A percentile compares a stretch with the other conserved stretches of the same genome.
Conservation (phyloP, 2,329 filamentous ascomycete species). For the Fusarium denticulatum region DNA sequence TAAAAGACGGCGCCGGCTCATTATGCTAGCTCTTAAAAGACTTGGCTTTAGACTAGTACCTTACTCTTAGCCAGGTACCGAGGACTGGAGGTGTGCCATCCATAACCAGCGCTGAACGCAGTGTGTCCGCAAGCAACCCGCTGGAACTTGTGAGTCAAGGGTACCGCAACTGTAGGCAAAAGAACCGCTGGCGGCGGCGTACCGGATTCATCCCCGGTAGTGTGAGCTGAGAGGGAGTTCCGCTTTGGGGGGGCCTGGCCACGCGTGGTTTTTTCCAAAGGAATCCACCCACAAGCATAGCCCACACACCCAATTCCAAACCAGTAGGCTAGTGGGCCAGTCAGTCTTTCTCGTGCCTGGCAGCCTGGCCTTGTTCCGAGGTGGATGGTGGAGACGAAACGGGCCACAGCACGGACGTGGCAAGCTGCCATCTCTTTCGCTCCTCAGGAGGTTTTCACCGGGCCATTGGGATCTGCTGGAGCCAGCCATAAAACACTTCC, state of each 20-base stretch:
- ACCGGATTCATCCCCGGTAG: conserved; percentile 32
- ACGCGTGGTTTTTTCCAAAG: conserved; percentile 39
- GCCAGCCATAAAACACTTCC: conserved; percentile 24
- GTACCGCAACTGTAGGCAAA: conserved; percentile 15
- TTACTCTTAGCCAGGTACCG: conserved; percentile 30
- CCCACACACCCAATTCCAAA: conserved; percentile 4
- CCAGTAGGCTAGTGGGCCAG: too few species aligned
- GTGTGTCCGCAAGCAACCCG: conserved; percentile 23
- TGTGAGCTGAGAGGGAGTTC: conserved; percentile 23
- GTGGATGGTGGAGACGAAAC: conserved; percentile 23
- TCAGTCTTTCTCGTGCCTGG: conserved; percentile 19
- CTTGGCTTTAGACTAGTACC: conserved; percentile 34
- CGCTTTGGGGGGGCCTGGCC: conserved; percentile 17
- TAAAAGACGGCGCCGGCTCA: conserved; percentile 27
- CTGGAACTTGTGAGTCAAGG: conserved; percentile 4
- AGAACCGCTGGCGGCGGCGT: conserved; percentile 22
- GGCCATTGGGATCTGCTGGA: conserved; percentile 38
- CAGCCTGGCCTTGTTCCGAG: conserved; percentile 16
- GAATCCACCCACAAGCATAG: conserved; percentile 5
- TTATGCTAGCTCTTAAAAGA: conserved; percentile 38
- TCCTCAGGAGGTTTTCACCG: conserved; percentile 2
- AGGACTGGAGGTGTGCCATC: conserved; percentile 18
- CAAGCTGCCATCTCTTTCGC: conserved; percentile 31
- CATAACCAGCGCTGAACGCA: conserved; percentile 21
- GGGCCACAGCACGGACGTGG: conserved; percentile 38